Evolutionary conservation across 2,329 filamentous ascomycete species (phyloP).

Genomic region (Apiospora arundinis): DNA sequence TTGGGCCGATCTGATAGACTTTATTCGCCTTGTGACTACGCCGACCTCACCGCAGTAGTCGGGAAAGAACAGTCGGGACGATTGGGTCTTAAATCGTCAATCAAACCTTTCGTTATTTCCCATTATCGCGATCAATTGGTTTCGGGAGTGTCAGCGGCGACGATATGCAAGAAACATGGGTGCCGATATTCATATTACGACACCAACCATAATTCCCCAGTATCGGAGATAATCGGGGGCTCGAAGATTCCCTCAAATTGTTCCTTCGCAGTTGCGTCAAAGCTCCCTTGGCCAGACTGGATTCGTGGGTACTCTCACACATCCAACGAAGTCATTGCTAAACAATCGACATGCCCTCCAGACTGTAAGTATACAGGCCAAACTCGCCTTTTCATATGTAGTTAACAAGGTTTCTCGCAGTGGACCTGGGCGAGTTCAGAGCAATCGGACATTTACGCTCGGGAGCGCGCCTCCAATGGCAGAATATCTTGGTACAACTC

Average conservation of each 20-base stretch:
- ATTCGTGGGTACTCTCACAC: constrained; percentile 19
- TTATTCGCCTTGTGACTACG: not conserved
- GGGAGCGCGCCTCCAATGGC: constrained; percentile 23
- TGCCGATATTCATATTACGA: constrained; percentile 23
- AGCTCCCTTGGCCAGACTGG: constrained; percentile 8
- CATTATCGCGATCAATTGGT: constrained; percentile 20
- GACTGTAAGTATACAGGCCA: not conserved
- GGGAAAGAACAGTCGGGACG: not conserved
- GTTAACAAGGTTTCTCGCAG: not conserved
- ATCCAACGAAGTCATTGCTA: constrained; percentile 24
- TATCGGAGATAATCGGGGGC: not conserved
- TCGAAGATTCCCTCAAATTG: constrained; percentile 17
- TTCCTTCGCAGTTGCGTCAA: constrained; percentile 21
- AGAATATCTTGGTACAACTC: constrained; percentile 22
- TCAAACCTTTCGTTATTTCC: constrained; percentile 21
- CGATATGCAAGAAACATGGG: constrained; percentile 21
- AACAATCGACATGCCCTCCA: constrained; percentile 11
- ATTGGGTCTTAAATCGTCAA: constrained; percentile 15
- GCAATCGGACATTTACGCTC: constrained; percentile 24
- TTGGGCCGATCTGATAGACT: not conserved
- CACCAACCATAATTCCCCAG: too few relatives aligned
- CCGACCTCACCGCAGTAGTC: not conserved
- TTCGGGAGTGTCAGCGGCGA: not conserved
- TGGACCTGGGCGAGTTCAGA: constrained; percentile 22
- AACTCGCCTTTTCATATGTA: not conserved